Evolutionary conservation across 2,329 filamentous ascomycete species (phyloP).

Genomic region (Pestalotiopsis sp.): DNA sequence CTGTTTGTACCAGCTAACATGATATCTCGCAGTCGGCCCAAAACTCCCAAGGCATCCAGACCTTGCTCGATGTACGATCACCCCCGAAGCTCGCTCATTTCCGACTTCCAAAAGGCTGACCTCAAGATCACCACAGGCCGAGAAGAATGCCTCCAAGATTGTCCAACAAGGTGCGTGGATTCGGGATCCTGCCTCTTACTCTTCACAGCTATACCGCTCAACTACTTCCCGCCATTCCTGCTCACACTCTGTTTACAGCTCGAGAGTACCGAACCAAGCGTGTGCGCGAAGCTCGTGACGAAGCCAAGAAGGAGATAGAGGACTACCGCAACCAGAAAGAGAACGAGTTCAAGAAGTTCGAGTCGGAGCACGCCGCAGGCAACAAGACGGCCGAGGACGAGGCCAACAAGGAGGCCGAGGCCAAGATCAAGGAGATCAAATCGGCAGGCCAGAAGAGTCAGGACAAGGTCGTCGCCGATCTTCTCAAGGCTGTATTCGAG

Average conservation of each 20-base stretch:
- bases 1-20: not conserved
- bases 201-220: not conserved
- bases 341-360: slow-evolving; percentile 91
- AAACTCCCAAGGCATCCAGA: slow-evolving; percentile 98
- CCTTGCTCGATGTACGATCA: slow-evolving; percentile 87
- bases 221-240: not conserved
- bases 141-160: slow-evolving; percentile 98
- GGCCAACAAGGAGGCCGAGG: slow-evolving; percentile 79
- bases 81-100: not conserved
- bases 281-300: slow-evolving; percentile 92
- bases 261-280: slow-evolving; percentile 79
- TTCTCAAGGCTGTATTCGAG: slow-evolving; percentile 83
- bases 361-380: slow-evolving; percentile 87
- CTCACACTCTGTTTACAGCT: slow-evolving; percentile 27
- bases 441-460: slow-evolving; percentile 79
- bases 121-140: slow-evolving; percentile 63
- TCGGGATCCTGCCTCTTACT: not conserved
- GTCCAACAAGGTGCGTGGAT: slow-evolving; percentile 83
- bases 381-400: slow-evolving; percentile 80
- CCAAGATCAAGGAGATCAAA: slow-evolving; percentile 81
- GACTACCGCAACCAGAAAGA: slow-evolving; percentile 90
- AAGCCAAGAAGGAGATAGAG: slow-evolving; percentile 97
- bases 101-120: not conserved
- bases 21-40: slow-evolving; percentile 76
- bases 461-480: slow-evolving; percentile 77